These are phyloP conservation scores for Termitomyces eurrhizus DNA, from an alignment of 768 basidiomycete genomes.

Conservation along the genomic window DNA sequence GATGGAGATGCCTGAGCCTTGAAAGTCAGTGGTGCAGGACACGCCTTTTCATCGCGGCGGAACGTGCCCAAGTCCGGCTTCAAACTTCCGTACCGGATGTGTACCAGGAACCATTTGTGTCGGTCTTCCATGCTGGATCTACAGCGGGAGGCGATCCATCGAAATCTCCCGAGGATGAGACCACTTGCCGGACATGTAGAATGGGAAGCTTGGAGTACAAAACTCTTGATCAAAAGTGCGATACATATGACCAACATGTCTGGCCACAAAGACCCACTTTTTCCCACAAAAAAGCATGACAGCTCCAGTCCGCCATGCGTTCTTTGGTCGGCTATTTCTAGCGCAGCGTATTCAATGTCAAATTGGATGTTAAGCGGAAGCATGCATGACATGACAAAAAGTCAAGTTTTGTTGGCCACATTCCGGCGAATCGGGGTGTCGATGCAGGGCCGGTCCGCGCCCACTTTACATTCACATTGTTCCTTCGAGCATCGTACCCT, in stretches of 20 bases:
- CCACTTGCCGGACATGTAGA: not conserved
- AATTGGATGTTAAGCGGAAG: not conserved
- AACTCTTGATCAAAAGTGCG: not conserved
- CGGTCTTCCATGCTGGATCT: slow-evolving; percentile 11
- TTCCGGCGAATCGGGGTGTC: not conserved
- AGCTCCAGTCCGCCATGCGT: not conserved
- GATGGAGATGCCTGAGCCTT: not conserved
- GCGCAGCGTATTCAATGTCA: too few relatives aligned
- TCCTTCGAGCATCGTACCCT: not conserved
- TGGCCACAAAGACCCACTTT: not conserved
- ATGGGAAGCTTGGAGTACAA: not conserved
- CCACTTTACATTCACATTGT: not conserved
- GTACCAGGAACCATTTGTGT: not conserved
- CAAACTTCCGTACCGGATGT: not conserved
- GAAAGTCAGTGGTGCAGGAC: not conserved
- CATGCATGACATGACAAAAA: not conserved
- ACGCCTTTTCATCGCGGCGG: not conserved
- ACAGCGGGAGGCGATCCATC: not conserved
- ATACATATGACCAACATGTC: not conserved
- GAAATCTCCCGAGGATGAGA: not conserved
- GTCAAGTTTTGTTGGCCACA: not conserved
- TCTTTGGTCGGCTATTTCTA: not conserved
- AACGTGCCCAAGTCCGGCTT: not conserved
- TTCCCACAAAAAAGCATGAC: not conserved
- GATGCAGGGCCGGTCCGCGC: not conserved